Base-by-base conservation (phyloP, 257 asterid genomes). In the Ocimum tenuiflorum region DNA sequence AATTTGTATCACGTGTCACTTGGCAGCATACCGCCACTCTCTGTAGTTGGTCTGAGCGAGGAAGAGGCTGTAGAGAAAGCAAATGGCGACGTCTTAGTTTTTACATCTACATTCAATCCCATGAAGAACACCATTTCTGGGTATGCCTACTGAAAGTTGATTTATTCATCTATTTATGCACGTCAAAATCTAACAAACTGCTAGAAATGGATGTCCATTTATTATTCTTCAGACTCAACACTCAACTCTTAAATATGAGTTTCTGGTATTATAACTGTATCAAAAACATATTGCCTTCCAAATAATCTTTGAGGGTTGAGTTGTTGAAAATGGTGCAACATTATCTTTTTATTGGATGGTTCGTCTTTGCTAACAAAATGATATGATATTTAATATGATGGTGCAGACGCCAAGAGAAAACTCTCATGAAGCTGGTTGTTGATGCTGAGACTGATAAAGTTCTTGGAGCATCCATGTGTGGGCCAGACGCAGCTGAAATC, bases 41-140 rank as follows among this genome's bases (percentile, higher is more conserved):
- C 97, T 33, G 95, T 86, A 41, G 95, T 90, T 74, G 99, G 99
- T 56, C 84, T 80, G 9, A 86, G 92, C 60, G 96, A 94, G 79
- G 95, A 94, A 76, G 80, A 84, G 72, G 99, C 97, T 58, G 63
- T 81, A 68, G 94, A 88, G 83, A 75, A 85, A 79, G 82, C 85
- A 33, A 90, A 76, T 47, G 95, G 96, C 9, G 99, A 94, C 65
- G 22, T 83, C 66, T 79, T 76, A 80, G 76, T 94, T 65, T 94
- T 86, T 78, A 85, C 96, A 31, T 90, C 99, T 17, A 19, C 97
- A 15, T 94, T 94, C 71, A 94, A 90, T 77, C 97, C 99, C 52
- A 94, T 90, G 99, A 90, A 88, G 87, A 94, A 94, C 85, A 86
- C 96, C 14, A 80, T 94, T 59, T 94, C 99, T 15, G 96, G 99